Percentiles rank a stretch among this genome's conserved stretches.
phyloP scores from a whole-genome alignment of 352 stramenopile species.

The Hyphochytrium catenoides region DNA sequence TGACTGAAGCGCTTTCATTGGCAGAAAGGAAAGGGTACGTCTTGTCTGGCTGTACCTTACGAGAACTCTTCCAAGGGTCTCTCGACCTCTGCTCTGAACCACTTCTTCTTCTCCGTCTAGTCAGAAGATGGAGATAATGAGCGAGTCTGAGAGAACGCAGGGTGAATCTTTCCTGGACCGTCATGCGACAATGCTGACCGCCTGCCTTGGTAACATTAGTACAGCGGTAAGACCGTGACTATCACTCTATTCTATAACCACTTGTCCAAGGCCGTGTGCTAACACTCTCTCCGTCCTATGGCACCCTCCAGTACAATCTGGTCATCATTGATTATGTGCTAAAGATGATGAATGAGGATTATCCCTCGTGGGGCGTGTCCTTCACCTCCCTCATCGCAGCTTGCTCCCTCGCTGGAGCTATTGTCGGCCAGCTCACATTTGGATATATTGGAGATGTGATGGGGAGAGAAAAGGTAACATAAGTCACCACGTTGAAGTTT shows the following conservation, averaged over 20 bases:
- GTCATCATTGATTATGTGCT: slow-evolving; percentile 37
- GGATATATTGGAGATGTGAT: slow-evolving; percentile 41
- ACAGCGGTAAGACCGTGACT: slow-evolving; percentile 21
- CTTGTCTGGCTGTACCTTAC: too few relatives aligned
- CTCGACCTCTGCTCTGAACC: too few relatives aligned
- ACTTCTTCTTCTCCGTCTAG: too few relatives aligned
- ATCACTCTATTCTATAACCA: neutral
- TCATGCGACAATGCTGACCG: too few relatives aligned
- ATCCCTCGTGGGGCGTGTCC: slow-evolving; percentile 19
- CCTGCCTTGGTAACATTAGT: slow-evolving; percentile 50
- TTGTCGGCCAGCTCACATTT: slow-evolving; percentile 44
- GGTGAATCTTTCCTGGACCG: too few relatives aligned
- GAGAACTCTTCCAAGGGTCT: too few relatives aligned
- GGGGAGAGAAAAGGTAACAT: slow-evolving; percentile 20
- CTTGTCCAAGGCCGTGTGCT: neutral
- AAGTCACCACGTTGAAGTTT: neutral
- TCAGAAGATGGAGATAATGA: too few relatives aligned
- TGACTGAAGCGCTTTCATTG: too few relatives aligned
- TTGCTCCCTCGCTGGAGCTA: slow-evolving; percentile 42
- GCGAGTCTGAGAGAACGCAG: too few relatives aligned
- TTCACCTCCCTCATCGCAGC: slow-evolving; percentile 33
- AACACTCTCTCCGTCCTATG: neutral
- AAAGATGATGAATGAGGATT: slow-evolving; percentile 18
- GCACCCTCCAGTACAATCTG: slow-evolving; percentile 30
- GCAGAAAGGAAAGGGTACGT: too few relatives aligned